These are phyloP conservation scores for Podospora australis DNA, from an alignment of 495 filamentous ascomycete species.

Conservation along the genomic window DNA sequence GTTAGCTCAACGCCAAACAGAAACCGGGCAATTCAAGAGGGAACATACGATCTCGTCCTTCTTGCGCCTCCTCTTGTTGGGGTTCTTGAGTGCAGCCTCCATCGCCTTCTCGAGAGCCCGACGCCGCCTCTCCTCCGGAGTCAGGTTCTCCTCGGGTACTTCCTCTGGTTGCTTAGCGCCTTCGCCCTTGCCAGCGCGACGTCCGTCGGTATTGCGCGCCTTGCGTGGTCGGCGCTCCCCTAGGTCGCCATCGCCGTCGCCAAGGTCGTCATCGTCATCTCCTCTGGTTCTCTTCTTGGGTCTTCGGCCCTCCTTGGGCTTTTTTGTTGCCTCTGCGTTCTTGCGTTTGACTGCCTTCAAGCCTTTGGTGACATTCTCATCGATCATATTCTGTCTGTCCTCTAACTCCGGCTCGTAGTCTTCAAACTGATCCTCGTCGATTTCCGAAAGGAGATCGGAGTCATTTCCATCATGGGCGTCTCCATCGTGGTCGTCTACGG, in stretches of 20 bases:
- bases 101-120: slow-evolving; percentile 78
- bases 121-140: slow-evolving; percentile 63
- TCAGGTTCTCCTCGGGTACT: slow-evolving; percentile 56
- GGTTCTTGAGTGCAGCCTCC: slow-evolving; percentile 78
- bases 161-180: slow-evolving; percentile 51
- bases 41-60: slow-evolving; percentile 79
- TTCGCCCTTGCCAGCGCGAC: slow-evolving; percentile 41
- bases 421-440: slow-evolving; percentile 89
- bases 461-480: slow-evolving; percentile 51
- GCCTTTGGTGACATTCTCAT: slow-evolving; percentile 73
- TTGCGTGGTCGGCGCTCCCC: slow-evolving; percentile 43
- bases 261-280: slow-evolving; percentile 49
- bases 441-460: slow-evolving; percentile 78
- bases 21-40: background rate
- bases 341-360: slow-evolving; percentile 75
- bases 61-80: slow-evolving; percentile 73
- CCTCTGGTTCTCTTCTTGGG: slow-evolving; percentile 63
- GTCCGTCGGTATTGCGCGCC: slow-evolving; percentile 25
- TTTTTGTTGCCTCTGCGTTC: slow-evolving; percentile 54
- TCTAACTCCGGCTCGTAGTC: slow-evolving; percentile 83
- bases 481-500: slow-evolving; percentile 26
- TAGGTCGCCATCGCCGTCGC: slow-evolving; percentile 45
- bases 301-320: slow-evolving; percentile 67
- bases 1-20: slow-evolving; percentile 10
- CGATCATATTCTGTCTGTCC: slow-evolving; percentile 68